phyloP scores from a whole-genome alignment of 495 filamentous ascomycete species.

The Penicillium crystallinum region DNA sequence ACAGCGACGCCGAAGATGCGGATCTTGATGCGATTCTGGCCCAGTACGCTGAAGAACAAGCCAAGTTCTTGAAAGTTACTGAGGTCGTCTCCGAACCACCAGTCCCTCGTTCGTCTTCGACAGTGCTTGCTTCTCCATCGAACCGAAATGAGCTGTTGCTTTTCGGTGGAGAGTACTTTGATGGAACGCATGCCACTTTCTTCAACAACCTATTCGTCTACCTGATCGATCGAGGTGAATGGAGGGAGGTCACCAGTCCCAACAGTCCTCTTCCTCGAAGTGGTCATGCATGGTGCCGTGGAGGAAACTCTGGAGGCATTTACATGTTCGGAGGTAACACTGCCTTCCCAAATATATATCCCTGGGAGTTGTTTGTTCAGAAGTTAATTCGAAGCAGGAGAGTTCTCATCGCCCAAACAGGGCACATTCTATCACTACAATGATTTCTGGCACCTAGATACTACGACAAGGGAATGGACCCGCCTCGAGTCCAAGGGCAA shows the following conservation, averaged over 20 bases:
- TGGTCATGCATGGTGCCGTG: conserved; percentile 89
- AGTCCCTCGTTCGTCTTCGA: conserved; percentile 68
- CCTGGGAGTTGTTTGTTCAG: conserved; percentile 37
- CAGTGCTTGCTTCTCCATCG: conserved; percentile 74
- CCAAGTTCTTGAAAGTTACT: conserved; percentile 88
- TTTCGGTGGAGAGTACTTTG: conserved; percentile 77
- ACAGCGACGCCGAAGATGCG: conserved; percentile 84
- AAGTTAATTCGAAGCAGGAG: conserved; percentile 25
- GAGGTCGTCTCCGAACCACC: conserved; percentile 74
- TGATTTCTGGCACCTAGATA: conserved; percentile 92
- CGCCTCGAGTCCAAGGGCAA: conserved; percentile 83
- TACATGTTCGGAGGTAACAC: conserved; percentile 80
- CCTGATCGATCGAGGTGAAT: conserved; percentile 78
- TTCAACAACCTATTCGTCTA: conserved; percentile 81
- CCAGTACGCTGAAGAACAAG: conserved; percentile 78
- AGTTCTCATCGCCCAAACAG: conserved; percentile 80
- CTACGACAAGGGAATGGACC: conserved; percentile 78
- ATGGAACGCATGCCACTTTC: conserved; percentile 58
- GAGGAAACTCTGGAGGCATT: conserved; percentile 75
- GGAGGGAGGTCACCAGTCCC: conserved; percentile 81
- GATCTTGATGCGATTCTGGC: conserved; percentile 96
- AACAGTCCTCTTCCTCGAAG: conserved; percentile 88
- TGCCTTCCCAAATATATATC: not conserved
- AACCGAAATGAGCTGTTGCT: conserved; percentile 86
- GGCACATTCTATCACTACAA: conserved; percentile 99